Conservation (phyloP, 208 protist species). For the Zelonia costaricensis region DNA sequence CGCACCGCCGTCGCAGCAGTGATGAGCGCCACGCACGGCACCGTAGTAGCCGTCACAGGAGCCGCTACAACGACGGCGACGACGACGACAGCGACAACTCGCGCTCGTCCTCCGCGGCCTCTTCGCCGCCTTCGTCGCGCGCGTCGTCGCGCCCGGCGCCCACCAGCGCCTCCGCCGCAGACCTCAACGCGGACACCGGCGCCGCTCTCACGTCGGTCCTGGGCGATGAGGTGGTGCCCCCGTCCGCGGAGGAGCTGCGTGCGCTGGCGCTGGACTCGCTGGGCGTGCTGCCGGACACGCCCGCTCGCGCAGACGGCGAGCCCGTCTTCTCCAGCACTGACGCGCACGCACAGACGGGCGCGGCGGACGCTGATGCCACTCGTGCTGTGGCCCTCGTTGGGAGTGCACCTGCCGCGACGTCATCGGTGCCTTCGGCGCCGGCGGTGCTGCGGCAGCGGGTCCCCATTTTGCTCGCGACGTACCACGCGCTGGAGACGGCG, state of each 20-base stretch:
- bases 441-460: slow-evolving; percentile 36
- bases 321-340: too few species aligned
- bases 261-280: not conserved
- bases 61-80: not conserved
- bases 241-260: slow-evolving; percentile 4
- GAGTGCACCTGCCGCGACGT: too few species aligned
- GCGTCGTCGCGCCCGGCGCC: not conserved
- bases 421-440: too few species aligned
- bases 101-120: not conserved
- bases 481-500: slow-evolving; percentile 38
- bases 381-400: too few species aligned
- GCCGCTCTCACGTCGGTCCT: slow-evolving; percentile 4
- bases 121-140: not conserved
- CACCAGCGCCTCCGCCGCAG: not conserved
- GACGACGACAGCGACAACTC: not conserved
- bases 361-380: too few species aligned
- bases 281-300: too few species aligned
- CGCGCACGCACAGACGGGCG: too few species aligned
- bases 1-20: slow-evolving; percentile 2
- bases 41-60: slow-evolving; percentile 1
- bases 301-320: too few species aligned
- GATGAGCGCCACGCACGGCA: slow-evolving; percentile 11
- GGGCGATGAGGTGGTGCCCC: not conserved
- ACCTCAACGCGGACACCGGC: not conserved
- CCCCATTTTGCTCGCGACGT: slow-evolving; percentile 56